A percentile compares a stretch with the other conserved stretches of the same genome.
phyloP scores from a whole-genome alignment of 768 basidiomycete species.

The Russula earlei region DNA sequence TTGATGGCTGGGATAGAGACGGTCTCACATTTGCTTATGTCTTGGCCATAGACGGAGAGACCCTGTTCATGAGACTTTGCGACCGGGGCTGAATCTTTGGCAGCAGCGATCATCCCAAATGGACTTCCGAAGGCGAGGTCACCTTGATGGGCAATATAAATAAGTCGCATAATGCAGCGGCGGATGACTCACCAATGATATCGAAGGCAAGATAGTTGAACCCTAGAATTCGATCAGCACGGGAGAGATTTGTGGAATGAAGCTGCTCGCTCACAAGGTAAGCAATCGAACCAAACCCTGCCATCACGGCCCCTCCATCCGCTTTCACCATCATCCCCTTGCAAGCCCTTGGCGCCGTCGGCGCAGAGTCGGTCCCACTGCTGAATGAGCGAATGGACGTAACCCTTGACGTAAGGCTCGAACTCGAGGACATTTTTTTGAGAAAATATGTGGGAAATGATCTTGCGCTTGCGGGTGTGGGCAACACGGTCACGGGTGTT shows the following conservation, averaged over 20 bases:
- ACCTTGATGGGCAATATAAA: constrained; percentile 20
- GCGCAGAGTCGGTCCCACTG: constrained; percentile 68
- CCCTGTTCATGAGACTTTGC: constrained; percentile 44
- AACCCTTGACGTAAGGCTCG: constrained; percentile 62
- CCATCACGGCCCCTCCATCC: constrained; percentile 54
- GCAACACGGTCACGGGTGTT: constrained; percentile 64
- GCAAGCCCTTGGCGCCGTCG: constrained; percentile 38
- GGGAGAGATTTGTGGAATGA: neutral
- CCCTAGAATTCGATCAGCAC: constrained; percentile 27
- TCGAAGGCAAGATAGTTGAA: constrained; percentile 60
- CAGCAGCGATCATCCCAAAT: constrained; percentile 75
- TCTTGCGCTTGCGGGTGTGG: constrained; percentile 83
- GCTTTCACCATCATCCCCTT: constrained; percentile 44
- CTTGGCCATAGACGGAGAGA: constrained; percentile 45
- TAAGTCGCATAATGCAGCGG: neutral
- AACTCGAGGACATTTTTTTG: constrained; percentile 83
- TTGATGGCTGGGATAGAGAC: constrained; percentile 67
- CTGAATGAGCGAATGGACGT: constrained; percentile 46
- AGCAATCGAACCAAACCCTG: constrained; percentile 61
- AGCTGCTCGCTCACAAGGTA: constrained; percentile 46
- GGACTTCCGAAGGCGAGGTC: constrained; percentile 78
- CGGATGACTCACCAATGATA: constrained; percentile 49
- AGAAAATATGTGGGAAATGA: constrained; percentile 77
- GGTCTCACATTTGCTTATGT: constrained; percentile 34
- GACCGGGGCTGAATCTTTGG: constrained; percentile 63